Percentiles rank a stretch among this genome's conserved stretches.
These are phyloP conservation scores for Pseudognaphalium luteoalbum DNA, from an alignment of 129 eudicot species.

Conservation along the genomic window DNA sequence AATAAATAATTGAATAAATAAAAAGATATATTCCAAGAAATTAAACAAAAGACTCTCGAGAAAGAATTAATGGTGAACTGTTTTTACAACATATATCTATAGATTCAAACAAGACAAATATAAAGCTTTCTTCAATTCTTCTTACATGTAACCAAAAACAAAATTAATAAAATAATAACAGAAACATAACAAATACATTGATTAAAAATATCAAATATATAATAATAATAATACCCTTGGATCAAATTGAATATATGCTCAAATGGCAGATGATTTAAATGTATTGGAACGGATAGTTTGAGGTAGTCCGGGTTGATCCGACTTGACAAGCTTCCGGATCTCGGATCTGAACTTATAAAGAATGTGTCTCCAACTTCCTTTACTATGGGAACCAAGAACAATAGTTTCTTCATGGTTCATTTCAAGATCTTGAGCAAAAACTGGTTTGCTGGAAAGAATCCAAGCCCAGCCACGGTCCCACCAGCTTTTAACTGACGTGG, in stretches of 20 bases:
- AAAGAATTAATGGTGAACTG: not conserved
- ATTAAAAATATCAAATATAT: not conserved
- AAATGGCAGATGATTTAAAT: slow-evolving; percentile 24
- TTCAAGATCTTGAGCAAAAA: slow-evolving; percentile 83
- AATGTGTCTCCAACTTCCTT: slow-evolving; percentile 77
- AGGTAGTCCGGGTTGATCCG: slow-evolving; percentile 54
- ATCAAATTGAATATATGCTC: slow-evolving; percentile 1
- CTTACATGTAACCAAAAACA: slow-evolving; percentile 18
- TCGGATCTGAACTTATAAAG: slow-evolving; percentile 62
- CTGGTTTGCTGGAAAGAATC: slow-evolving; percentile 80
- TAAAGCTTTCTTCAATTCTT: slow-evolving; percentile 6
- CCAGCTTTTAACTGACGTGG: slow-evolving; percentile 62
- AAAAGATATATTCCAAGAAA: not conserved
- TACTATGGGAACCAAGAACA: slow-evolving; percentile 58
- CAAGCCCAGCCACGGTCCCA: slow-evolving; percentile 74
- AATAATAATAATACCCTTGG: not conserved
- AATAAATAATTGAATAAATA: too few relatives aligned
- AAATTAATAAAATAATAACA: slow-evolving; percentile 2
- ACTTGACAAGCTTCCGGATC: slow-evolving; percentile 50
- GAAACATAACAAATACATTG: not conserved
- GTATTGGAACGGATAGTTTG: slow-evolving; percentile 56
- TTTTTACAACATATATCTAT: slow-evolving; percentile 18
- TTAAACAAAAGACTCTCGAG: not conserved
- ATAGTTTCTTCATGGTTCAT: slow-evolving; percentile 77
- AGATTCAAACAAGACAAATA: not conserved